A percentile compares a stretch with the other conserved stretches of the same genome.
phyloP scores from a whole-genome alignment of 768 basidiomycete genomes.

The Sistotremastrum suecicum region DNA sequence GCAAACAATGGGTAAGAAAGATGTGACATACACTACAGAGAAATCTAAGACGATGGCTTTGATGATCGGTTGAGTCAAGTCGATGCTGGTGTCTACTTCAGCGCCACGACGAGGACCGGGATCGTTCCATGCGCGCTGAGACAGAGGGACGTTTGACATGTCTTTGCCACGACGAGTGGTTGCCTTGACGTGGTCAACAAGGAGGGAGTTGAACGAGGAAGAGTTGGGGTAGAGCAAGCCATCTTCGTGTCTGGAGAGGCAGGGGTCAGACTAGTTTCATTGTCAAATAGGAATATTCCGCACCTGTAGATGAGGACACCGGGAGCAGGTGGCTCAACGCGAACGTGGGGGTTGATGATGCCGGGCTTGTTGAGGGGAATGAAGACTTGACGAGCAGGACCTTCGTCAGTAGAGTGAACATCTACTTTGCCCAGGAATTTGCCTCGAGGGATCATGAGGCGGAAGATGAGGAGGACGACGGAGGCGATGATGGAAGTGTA shows the following conservation, averaged over 20 bases:
- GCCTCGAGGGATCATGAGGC: slow-evolving; percentile 78
- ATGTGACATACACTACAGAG: slow-evolving; percentile 48
- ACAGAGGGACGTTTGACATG: slow-evolving; percentile 41
- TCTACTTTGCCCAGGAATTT: slow-evolving; percentile 81
- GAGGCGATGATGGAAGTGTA: slow-evolving; percentile 79
- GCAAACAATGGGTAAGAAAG: background rate
- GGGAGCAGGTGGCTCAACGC: slow-evolving; percentile 64
- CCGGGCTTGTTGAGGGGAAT: slow-evolving; percentile 49
- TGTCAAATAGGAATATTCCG: too few species aligned
- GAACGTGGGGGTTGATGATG: slow-evolving; percentile 53
- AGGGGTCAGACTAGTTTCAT: too few species aligned
- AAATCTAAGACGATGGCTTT: slow-evolving; percentile 90
- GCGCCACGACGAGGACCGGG: slow-evolving; percentile 49
- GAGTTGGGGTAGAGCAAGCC: slow-evolving; percentile 79
- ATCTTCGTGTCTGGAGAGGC: slow-evolving; percentile 36
- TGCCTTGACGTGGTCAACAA: slow-evolving; percentile 73
- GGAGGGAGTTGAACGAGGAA: slow-evolving; percentile 46
- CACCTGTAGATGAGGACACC: slow-evolving; percentile 87
- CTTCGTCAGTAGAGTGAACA: slow-evolving; percentile 26
- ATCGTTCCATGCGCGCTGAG: slow-evolving; percentile 92
- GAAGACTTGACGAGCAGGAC: slow-evolving; percentile 55
- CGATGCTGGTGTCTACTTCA: slow-evolving; percentile 32
- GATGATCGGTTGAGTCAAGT: slow-evolving; percentile 47
- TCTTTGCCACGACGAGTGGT: slow-evolving; percentile 68
- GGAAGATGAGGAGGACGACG: slow-evolving; percentile 63